Percentiles rank a stretch among this genome's conserved stretches.
Evolutionary conservation across 1,139 yeast species (phyloP).

Genomic region (Blastobotrys malaysiensis): DNA sequence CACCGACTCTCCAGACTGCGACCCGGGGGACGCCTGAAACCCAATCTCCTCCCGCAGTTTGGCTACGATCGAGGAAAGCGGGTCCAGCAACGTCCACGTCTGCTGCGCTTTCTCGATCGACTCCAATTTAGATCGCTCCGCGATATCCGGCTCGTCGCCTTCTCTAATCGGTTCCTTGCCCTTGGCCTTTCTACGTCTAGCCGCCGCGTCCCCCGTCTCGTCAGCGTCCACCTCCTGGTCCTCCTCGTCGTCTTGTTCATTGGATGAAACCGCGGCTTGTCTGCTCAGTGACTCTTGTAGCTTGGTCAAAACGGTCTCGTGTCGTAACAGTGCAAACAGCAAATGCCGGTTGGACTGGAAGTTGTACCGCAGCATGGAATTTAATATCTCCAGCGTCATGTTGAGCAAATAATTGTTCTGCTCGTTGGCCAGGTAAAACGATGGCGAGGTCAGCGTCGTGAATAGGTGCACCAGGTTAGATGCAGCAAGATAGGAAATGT

Average conservation of each 20-base stretch:
- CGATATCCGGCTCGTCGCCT: background rate
- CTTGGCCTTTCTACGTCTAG: slow-evolving; percentile 38
- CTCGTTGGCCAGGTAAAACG: slow-evolving; percentile 42
- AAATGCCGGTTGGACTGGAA: slow-evolving; percentile 29
- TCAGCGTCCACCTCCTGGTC: slow-evolving; percentile 27
- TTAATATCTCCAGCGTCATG: slow-evolving; percentile 24
- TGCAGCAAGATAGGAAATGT: slow-evolving; percentile 53
- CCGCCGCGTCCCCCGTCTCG: slow-evolving; percentile 37
- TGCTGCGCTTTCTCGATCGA: slow-evolving; percentile 4
- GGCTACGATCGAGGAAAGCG: slow-evolving; percentile 14
- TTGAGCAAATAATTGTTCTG: slow-evolving; percentile 52
- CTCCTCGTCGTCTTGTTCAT: slow-evolving; percentile 18
- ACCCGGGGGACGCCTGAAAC: slow-evolving; percentile 1
- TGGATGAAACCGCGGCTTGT: background rate
- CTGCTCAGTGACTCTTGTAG: slow-evolving; percentile 12
- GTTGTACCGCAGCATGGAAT: slow-evolving; percentile 27
- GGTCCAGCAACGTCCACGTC: slow-evolving; percentile 14
- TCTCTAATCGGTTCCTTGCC: slow-evolving; percentile 50
- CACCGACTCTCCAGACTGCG: slow-evolving; percentile 15
- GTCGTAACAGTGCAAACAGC: slow-evolving; percentile 30
- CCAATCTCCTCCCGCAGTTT: slow-evolving; percentile 15
- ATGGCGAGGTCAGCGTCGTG: slow-evolving; percentile 39
- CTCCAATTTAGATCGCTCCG: background rate
- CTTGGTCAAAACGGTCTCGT: slow-evolving; percentile 23
- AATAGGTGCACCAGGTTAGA: slow-evolving; percentile 52